phyloP scores from a whole-genome alignment of 2,329 filamentous ascomycete species.

The Cercospora sp. region DNA sequence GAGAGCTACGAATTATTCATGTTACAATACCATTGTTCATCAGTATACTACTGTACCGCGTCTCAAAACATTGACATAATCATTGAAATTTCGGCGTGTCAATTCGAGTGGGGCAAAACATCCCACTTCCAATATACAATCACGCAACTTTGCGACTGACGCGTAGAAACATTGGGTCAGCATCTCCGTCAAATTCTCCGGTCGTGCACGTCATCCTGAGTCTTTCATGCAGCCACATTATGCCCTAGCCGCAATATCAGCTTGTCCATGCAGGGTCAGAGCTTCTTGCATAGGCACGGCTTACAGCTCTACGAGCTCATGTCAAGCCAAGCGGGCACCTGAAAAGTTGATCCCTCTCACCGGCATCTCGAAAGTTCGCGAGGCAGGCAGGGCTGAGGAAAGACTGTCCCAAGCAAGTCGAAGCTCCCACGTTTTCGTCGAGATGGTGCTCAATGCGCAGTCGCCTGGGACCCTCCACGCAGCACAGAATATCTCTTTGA shows the following conservation, averaged over 20 bases:
- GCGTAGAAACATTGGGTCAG: background rate
- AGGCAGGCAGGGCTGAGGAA: background rate
- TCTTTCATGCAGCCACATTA: background rate
- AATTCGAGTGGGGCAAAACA: background rate
- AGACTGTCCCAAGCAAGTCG: background rate
- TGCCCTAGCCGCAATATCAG: background rate
- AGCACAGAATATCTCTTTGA: constrained; percentile 52
- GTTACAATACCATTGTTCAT: background rate
- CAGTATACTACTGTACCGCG: background rate
- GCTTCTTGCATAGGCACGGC: background rate
- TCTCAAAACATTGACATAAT: background rate
- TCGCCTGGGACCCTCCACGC: constrained; percentile 45
- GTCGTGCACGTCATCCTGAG: constrained; percentile 18
- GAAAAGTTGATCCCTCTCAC: background rate
- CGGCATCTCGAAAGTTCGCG: background rate
- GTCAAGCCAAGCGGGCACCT: background rate
- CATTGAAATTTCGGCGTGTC: background rate
- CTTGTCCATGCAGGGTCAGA: constrained; percentile 7
- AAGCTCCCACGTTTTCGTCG: background rate
- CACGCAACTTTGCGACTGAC: background rate
- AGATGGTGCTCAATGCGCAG: constrained; percentile 39
- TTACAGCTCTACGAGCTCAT: background rate
- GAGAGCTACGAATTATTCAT: constrained; percentile 1
- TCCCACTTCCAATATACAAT: background rate
- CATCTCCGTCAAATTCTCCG: constrained; percentile 8